Conservation (phyloP, 306 rosid genomes). For the Malus domestica region ASM211411v1 NC_041803.1:5348501-5349000, state of each 20-base stretch:
- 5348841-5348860: neutral
- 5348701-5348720: neutral
- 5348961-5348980: no score
- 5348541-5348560: no score
- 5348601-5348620: neutral
- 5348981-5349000: no score
- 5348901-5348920: neutral
- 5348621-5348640: neutral
- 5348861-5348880: no score
- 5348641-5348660: no score
- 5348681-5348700: neutral
- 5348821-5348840: neutral
- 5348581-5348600: neutral
- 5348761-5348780: neutral
- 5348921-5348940: no score
- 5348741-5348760: neutral
- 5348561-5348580: no score
- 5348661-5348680: no score
- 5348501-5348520: no score
- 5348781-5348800: neutral
- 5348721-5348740: neutral
- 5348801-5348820: no score
- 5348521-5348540: no score
- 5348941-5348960: no score
- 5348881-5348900: neutral